Evolutionary conservation across 257 asterid genomes (phyloP), one percentile per base, ranked within the genome.

Genomic region (Asclepias syriaca): DNA sequence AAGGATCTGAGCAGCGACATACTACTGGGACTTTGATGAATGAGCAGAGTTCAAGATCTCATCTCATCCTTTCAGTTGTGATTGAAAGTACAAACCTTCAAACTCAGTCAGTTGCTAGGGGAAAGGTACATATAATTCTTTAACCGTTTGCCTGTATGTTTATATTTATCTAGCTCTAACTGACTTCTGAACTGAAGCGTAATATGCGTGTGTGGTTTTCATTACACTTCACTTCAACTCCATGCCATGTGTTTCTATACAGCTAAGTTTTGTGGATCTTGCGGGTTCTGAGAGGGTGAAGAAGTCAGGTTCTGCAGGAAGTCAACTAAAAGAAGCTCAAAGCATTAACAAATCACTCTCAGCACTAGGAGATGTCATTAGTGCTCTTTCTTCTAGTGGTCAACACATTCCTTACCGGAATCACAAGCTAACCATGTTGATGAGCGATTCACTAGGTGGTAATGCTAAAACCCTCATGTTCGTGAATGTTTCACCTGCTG

Each of bases 361-460:
- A 53, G 98, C 98, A 34, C 90, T 95, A 66, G 99, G 98, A 10
- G 99, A 92, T 84, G 98, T 95, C 27, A 95, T 95, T 32, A 90
- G 96, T 65, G 97, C 99, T 74, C 80, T 95, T 65, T 84, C 99
- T 22, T 84, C 96, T 11, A 86, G 94, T 70, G 84, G 78, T 76
- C 97, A 90, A 74, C 99, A 95, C 88, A 92, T 90, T 45, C 99
- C 99, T 43, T 92, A 95, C 84, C 81, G 99, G 74, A 95, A 95
- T 79, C 99, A 95, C 85, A 95, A 95, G 84, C 81, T 95, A 55
- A 95, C 98, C 13, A 92, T 92, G 99, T 75, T 95, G 86, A 95
- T 92, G 99, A 95, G 98, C 57, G 98, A 95, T 79, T 95, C 99
- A 15, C 83, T 95, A 0, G 99, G 99, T 15, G 99, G 99, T 14